Conservation (phyloP, 805 yeast genomes). For the Ogataea allantospora region DNA sequence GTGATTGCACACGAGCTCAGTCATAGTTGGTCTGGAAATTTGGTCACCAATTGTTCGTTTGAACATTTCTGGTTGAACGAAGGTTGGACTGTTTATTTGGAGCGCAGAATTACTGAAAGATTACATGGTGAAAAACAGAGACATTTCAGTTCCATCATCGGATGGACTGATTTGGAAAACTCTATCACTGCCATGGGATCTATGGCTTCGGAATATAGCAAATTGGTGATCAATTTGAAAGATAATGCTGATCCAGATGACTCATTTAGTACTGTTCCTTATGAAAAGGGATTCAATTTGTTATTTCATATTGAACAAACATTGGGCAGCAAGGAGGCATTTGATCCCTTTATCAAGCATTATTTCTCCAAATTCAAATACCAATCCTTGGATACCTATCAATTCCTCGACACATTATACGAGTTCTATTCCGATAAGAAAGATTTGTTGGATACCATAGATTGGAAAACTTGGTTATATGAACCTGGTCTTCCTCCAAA, state of each 20-base stretch:
- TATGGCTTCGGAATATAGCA: slow-evolving; percentile 49
- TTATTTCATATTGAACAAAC: slow-evolving; percentile 69
- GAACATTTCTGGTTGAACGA: slow-evolving; percentile 94
- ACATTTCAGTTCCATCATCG: slow-evolving; percentile 80
- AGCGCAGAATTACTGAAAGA: slow-evolving; percentile 74
- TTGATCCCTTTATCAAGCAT: slow-evolving; percentile 77
- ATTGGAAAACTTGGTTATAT: slow-evolving; percentile 84
- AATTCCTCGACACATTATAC: slow-evolving; percentile 73
- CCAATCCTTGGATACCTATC: slow-evolving; percentile 74
- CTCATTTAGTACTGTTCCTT: slow-evolving; percentile 83
- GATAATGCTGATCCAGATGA: slow-evolving; percentile 83
- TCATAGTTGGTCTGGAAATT: slow-evolving; percentile 90
- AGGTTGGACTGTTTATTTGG: slow-evolving; percentile 94
- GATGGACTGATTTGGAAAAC: slow-evolving; percentile 79
- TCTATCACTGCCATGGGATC: slow-evolving; percentile 66
- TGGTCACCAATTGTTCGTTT: slow-evolving; percentile 89
- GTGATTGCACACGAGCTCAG: slow-evolving; percentile 93
- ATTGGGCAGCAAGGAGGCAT: slow-evolving; percentile 69
- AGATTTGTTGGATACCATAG: slow-evolving; percentile 60
- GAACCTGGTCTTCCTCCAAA: slow-evolving; percentile 87
- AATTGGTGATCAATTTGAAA: slow-evolving; percentile 68
- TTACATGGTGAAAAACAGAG: slow-evolving; percentile 78
- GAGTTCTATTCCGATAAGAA: slow-evolving; percentile 50
- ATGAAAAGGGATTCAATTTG: slow-evolving; percentile 85
- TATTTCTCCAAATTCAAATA: slow-evolving; percentile 71